Evolutionary conservation across 2,329 filamentous ascomycete species (phyloP).

Genomic region (Aspergillus ibericus): DNA sequence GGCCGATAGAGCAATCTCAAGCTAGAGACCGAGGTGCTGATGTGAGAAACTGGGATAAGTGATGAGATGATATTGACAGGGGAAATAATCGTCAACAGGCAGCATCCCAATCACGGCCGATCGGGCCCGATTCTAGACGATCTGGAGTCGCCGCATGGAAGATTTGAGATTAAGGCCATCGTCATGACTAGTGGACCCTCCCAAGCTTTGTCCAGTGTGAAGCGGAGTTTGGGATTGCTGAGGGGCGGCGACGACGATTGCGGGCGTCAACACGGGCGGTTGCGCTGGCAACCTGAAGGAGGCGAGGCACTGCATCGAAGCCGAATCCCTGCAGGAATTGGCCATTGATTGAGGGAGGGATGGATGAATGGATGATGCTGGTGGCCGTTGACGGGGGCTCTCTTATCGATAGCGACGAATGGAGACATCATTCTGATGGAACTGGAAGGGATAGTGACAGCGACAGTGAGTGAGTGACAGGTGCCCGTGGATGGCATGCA

Average conservation of each 20-base stretch:
- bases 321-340: background rate
- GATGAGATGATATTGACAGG: background rate
- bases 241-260: conserved; percentile 13
- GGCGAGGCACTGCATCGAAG: background rate
- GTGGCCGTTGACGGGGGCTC: background rate
- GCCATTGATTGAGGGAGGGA: background rate
- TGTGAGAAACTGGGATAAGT: conserved; percentile 3
- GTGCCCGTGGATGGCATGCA: background rate
- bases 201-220: conserved; percentile 12
- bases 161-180: conserved; percentile 12
- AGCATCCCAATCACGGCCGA: conserved; percentile 11
- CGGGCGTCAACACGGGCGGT: conserved; percentile 21
- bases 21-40: background rate
- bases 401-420: background rate
- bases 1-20: background rate
- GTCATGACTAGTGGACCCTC: conserved; percentile 7
- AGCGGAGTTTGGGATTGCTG: conserved; percentile 10
- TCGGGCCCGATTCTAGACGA: conserved; percentile 11
- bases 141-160: conserved; percentile 3
- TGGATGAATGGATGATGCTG: background rate
- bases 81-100: conserved; percentile 13
- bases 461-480: too few species aligned
- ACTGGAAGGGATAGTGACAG: too few species aligned
- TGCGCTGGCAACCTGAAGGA: conserved; percentile 21
- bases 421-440: too few species aligned